Conservation (phyloP, 805 yeast species). For the Wickerhamomyces bovis region DNA sequence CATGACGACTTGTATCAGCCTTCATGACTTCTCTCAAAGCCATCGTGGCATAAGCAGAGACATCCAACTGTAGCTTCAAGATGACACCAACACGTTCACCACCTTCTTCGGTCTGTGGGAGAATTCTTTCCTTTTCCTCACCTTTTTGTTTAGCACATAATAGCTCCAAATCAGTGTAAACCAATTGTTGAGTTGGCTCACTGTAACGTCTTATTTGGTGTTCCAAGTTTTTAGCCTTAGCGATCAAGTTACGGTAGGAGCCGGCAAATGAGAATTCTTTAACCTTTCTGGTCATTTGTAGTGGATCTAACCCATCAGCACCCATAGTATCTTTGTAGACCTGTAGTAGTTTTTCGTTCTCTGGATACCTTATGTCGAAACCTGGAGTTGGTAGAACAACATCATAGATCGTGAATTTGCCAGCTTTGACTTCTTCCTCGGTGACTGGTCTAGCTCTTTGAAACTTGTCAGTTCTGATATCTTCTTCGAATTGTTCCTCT, state of each 20-base stretch:
- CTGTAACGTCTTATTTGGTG: conserved; percentile 58
- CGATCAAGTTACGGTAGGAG: conserved; percentile 69
- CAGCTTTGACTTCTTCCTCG: conserved; percentile 56
- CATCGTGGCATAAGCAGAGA: conserved; percentile 96
- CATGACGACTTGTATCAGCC: conserved; percentile 57
- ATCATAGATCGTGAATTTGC: conserved; percentile 66
- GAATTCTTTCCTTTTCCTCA: conserved; percentile 21
- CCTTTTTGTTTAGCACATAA: conserved; percentile 31
- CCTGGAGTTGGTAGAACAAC: conserved; percentile 97
- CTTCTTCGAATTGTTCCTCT: conserved; percentile 63
- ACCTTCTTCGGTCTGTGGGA: conserved; percentile 18
- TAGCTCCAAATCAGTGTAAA: conserved; percentile 71
- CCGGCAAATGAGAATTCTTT: conserved; percentile 92
- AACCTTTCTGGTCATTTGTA: conserved; percentile 75
- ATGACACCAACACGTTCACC: conserved; percentile 60
- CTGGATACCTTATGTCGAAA: conserved; percentile 82
- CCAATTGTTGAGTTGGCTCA: conserved; percentile 61
- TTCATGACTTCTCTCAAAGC: conserved; percentile 88
- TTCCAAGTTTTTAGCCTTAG: conserved; percentile 58
- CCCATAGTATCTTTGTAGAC: conserved; percentile 71
- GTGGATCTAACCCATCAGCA: conserved; percentile 77
- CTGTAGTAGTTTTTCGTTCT: conserved; percentile 49
- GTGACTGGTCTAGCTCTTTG: conserved; percentile 72
- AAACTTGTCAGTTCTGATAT: conserved; percentile 49
- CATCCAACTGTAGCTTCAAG: conserved; percentile 69